Base-by-base conservation (phyloP, 768 basidiomycete genomes). In the Mycena floridula region DNA sequence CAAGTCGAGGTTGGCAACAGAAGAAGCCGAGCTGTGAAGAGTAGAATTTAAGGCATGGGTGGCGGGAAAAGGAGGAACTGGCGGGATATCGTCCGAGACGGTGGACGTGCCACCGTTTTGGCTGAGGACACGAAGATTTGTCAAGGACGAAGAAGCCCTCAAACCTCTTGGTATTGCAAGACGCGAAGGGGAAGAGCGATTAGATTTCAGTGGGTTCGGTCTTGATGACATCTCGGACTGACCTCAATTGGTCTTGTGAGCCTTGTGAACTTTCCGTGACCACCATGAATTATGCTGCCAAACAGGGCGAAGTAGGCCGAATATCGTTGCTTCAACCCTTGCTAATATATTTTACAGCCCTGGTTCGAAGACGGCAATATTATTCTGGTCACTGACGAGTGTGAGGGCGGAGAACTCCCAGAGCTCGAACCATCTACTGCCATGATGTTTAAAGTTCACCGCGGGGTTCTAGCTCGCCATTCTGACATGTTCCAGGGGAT, bases 1-100 rank as follows among this genome's bases (percentile, higher is more conserved):
- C 46, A 79, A 62, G 50, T 85, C 81, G 62, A 85, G 57, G 55
- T 83, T 79, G 53, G 78, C 67, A 16, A 85, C 71, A 27, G 87
- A 89, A 37, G 84, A 87, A 26, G 84, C 76, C 18, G 83, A 80
- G 58, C 81, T 84, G 54, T 80, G 74, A 36, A 79, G 62, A 36
- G 64, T 23, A 68, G 57, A 45, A 61, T 67, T 12, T n/a, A n/a
- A n/a, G n/a, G n/a, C n/a, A n/a, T n/a, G n/a, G n/a, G n/a, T n/a
- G n/a, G n/a, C n/a, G 48, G 58, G 53, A 30, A 46, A 36, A 49
- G 61, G 53, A 35, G 64, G 68, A 36, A 59, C 60, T 54, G 44
- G 57, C 45, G 48, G 37, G 25, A 15, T 51, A n/a, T n/a, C n/a
- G 43, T 53, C 56, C 43, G 53, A 56, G 27, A 61, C 50, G 21